These are phyloP conservation scores for Entomortierella lignicola DNA, from an alignment of 192 early-diverging fungal species.

Conservation along the genomic window DNA sequence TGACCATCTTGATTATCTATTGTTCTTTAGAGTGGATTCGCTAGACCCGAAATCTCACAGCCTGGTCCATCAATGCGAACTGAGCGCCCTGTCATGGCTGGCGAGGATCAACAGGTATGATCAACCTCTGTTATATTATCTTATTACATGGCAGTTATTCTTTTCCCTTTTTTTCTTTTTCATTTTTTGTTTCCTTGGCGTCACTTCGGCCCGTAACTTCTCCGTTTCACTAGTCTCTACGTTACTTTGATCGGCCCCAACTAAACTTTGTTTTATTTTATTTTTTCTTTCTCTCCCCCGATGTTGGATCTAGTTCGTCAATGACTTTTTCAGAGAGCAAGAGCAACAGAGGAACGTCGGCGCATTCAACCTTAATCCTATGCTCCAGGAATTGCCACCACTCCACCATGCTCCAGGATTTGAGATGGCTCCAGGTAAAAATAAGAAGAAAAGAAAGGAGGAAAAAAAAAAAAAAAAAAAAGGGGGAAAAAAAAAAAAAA, in stretches of 20 bases:
- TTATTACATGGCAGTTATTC: conserved; percentile 4
- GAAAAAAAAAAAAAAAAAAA: neutral
- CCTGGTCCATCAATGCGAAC: conserved; percentile 34
- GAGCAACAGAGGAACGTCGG: conserved; percentile 40
- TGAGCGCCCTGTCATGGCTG: conserved; percentile 29
- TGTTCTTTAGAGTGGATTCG: conserved; percentile 29
- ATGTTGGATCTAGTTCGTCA: conserved; percentile 12
- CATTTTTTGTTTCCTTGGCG: too few relatives aligned
- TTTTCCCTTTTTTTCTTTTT: too few relatives aligned
- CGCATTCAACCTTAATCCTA: conserved; percentile 40
- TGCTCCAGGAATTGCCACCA: conserved; percentile 47
- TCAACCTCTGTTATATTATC: neutral
- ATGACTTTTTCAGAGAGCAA: conserved; percentile 45
- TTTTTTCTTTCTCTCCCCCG: too few relatives aligned
- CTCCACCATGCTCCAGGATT: conserved; percentile 42
- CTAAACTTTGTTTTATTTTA: neutral
- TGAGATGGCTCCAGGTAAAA: conserved; percentile 39
- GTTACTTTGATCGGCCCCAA: neutral
- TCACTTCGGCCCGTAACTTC: neutral
- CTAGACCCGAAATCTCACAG: conserved; percentile 11
- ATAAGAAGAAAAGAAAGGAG: neutral
- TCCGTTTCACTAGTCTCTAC: neutral
- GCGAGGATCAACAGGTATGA: conserved; percentile 51
- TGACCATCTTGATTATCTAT: too few relatives aligned
- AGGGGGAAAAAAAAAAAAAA: too few relatives aligned